Conservation (phyloP, 169 alveolate species). For the Miamiensis avidus region DNA sequence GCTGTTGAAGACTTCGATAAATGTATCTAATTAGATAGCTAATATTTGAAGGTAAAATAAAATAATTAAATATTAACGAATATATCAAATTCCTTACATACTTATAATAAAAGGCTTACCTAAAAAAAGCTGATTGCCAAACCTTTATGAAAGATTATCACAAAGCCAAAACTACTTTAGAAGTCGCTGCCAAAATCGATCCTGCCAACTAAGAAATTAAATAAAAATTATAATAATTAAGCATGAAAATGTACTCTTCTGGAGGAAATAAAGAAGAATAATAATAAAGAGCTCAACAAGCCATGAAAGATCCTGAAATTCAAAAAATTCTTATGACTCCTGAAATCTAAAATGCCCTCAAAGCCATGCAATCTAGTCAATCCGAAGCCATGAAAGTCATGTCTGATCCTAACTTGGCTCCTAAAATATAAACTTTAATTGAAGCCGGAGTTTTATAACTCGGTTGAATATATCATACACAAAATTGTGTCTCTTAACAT, state of each 20-base stretch:
- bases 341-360: constrained; percentile 73
- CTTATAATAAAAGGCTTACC: constrained; percentile 81
- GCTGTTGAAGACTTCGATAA: constrained; percentile 92
- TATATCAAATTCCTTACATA: no score
- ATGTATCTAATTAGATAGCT: constrained; percentile 95
- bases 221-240: constrained; percentile 83
- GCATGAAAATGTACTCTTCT: constrained; percentile 77
- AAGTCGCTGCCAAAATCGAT: constrained; percentile 93
- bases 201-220: constrained; percentile 90
- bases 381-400: constrained; percentile 61
- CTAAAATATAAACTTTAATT: constrained; percentile 94
- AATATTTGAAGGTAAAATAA: constrained; percentile 80
- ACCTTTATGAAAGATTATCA: constrained; percentile 95
- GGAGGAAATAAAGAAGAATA: constrained; percentile 74
- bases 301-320: constrained; percentile 98
- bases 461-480: no score
- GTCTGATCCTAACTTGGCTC: constrained; percentile 94
- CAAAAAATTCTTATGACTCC: constrained; percentile 95
- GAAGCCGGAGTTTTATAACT: constrained; percentile 97
- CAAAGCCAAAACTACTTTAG: constrained; percentile 95
- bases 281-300: constrained; percentile 85
- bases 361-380: constrained; percentile 77
- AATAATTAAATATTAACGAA: no score
- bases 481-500: no score
- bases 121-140: constrained; percentile 95